Percentiles rank a stretch among this genome's conserved stretches.
phyloP scores from a whole-genome alignment of 768 basidiomycete genomes.

The Suillus hirtellus region DNA sequence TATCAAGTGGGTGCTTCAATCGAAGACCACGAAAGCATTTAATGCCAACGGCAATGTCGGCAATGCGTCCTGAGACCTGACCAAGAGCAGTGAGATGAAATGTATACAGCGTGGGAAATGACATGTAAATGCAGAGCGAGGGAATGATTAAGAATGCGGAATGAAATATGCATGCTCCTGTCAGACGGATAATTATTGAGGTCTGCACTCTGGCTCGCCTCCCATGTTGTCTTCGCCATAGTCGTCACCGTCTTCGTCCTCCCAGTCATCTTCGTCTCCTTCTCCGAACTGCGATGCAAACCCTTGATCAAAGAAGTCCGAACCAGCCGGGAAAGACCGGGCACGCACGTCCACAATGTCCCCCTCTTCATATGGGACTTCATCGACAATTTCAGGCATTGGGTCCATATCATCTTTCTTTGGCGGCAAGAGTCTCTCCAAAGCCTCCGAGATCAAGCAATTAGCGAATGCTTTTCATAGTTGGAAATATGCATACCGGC shows the following conservation, averaged over 20 bases:
- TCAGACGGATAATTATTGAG: constrained; percentile 42
- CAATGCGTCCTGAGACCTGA: constrained; percentile 25
- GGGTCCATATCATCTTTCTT: constrained; percentile 77
- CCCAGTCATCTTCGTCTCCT: constrained; percentile 67
- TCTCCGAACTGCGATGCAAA: constrained; percentile 73
- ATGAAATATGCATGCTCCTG: constrained; percentile 16
- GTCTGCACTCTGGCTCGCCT: constrained; percentile 59
- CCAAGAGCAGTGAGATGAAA: constrained; percentile 14
- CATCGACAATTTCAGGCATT: constrained; percentile 66
- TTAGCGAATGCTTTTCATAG: constrained; percentile 10
- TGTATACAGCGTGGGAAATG: constrained; percentile 28
- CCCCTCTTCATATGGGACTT: constrained; percentile 71
- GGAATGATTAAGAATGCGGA: constrained; percentile 18
- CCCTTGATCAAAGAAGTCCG: constrained; percentile 75
- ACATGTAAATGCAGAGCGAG: constrained; percentile 26
- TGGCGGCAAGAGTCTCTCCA: constrained; percentile 69
- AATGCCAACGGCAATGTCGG: constrained; percentile 65
- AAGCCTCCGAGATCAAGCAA: constrained; percentile 43
- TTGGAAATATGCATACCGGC: constrained; percentile 42
- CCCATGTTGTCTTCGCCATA: constrained; percentile 41
- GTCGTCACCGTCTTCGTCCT: constrained; percentile 69
- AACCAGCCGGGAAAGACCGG: constrained; percentile 71
- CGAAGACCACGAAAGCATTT: constrained; percentile 70
- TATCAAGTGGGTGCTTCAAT: constrained; percentile 69
- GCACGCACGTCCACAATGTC: constrained; percentile 84